A percentile compares a stretch with the other conserved stretches of the same genome.
These are phyloP conservation scores for Candida berthetii DNA, from an alignment of 805 yeast genomes.

Conservation along the genomic window DNA sequence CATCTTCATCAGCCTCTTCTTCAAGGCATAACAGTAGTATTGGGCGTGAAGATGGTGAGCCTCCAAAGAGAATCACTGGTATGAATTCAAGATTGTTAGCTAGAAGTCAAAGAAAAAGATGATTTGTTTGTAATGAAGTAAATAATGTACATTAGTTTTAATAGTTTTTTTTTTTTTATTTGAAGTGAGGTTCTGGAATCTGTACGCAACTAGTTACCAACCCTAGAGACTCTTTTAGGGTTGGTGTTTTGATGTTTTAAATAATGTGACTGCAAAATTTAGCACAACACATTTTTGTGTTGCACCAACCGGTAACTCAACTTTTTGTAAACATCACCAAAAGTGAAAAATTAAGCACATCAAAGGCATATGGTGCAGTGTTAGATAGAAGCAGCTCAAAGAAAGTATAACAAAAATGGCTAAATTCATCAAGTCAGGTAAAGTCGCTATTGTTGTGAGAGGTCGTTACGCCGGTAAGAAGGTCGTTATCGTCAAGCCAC, in stretches of 20 bases:
- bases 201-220: background rate
- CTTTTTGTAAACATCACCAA: background rate
- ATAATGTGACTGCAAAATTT: background rate
- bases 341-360: background rate
- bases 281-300: background rate
- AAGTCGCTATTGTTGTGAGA: conserved; percentile 95
- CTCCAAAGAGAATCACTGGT: conserved; percentile 36
- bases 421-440: conserved; percentile 98
- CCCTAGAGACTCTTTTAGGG: too few species aligned
- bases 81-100: conserved; percentile 59
- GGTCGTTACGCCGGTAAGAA: conserved; percentile 99
- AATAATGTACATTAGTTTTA: background rate
- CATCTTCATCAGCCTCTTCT: background rate
- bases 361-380: background rate
- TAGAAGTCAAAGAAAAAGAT: conserved; percentile 35
- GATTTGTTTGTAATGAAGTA: background rate
- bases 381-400: background rate
- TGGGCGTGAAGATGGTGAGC: conserved; percentile 3
- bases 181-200: background rate
- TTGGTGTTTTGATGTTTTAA: background rate
- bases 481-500: conserved; percentile 98
- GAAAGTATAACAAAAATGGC: conserved; percentile 56
- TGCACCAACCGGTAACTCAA: background rate
- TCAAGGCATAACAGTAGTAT: background rate
- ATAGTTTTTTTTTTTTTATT: background rate